Conservation (phyloP, 1,284 basidiomycete species). For the Termitomyces sp. region DNA sequence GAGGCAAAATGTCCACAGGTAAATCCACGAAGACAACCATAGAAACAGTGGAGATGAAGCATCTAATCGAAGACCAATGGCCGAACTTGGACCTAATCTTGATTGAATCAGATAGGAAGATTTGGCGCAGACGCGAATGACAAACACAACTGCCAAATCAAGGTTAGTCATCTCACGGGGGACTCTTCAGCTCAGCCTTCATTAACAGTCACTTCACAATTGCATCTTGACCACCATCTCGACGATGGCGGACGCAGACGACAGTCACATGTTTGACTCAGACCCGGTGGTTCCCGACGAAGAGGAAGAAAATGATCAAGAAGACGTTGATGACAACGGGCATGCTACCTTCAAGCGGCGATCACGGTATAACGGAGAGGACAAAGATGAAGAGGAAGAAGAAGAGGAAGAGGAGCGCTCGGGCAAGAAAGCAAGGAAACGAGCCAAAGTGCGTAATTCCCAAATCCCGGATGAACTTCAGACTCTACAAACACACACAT, state of each 20-base stretch:
- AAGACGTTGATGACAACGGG: conserved; percentile 30
- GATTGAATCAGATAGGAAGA: conserved; percentile 3
- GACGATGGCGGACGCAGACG: conserved; percentile 53
- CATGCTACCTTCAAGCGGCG: conserved; percentile 39
- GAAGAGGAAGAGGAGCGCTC: conserved; percentile 47
- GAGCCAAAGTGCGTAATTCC: conserved; percentile 41
- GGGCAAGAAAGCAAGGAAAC: conserved; percentile 47
- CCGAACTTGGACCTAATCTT: not conserved
- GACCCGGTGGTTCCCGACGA: conserved; percentile 32
- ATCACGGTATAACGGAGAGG: conserved; percentile 29
- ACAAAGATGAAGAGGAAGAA: conserved; percentile 39
- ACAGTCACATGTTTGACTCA: conserved; percentile 35
- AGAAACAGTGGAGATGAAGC: not conserved
- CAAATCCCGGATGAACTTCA: not conserved
- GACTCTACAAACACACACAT: conserved; percentile 7
- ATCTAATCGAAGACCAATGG: not conserved
- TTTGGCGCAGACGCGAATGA: not conserved
- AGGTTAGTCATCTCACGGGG: conserved; percentile 3
- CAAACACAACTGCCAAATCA: conserved; percentile 7
- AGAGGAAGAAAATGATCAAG: conserved; percentile 27
- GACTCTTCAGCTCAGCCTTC: not conserved
- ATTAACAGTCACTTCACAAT: not conserved
- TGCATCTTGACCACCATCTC: conserved; percentile 8
- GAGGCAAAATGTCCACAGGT: conserved; percentile 55
- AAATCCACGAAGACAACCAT: conserved; percentile 39